These are phyloP conservation scores for Erucastrum elatum DNA, from an alignment of 345 rosid genomes.

Conservation along the genomic window DNA sequence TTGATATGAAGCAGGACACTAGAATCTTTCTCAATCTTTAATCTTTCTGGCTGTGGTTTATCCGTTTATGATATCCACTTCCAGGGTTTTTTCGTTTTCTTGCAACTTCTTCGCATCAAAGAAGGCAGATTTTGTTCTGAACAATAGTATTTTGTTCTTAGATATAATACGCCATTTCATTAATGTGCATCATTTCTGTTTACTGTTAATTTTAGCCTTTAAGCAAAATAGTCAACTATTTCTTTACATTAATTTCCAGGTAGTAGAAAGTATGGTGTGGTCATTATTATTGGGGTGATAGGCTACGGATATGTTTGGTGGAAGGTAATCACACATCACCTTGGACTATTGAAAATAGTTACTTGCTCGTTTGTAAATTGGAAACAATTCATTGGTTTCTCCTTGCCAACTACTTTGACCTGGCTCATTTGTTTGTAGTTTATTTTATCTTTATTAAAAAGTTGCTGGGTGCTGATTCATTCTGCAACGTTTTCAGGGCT, in stretches of 20 bases:
- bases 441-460: neutral
- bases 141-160: neutral
- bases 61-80: neutral
- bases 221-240: neutral
- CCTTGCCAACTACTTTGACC: neutral
- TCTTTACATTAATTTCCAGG: constrained; percentile 18
- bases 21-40: neutral
- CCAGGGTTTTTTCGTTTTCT: neutral
- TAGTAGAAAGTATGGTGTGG: constrained; percentile 33
- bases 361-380: neutral
- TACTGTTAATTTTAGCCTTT: neutral
- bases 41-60: neutral
- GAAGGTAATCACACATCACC: constrained; percentile 32
- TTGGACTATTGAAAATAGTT: neutral
- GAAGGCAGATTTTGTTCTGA: neutral
- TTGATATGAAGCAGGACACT: constrained; percentile 3
- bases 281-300: constrained; percentile 38
- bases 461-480: neutral
- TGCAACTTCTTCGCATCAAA: constrained; percentile 7
- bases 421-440: neutral
- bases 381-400: neutral
- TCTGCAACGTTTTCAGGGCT: constrained; percentile 58
- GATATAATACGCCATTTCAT: neutral
- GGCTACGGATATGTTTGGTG: constrained; percentile 44
- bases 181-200: constrained; percentile 4